Conservation (phyloP, 352 stramenopile genomes). For the Ophiocytium majus region DNA sequence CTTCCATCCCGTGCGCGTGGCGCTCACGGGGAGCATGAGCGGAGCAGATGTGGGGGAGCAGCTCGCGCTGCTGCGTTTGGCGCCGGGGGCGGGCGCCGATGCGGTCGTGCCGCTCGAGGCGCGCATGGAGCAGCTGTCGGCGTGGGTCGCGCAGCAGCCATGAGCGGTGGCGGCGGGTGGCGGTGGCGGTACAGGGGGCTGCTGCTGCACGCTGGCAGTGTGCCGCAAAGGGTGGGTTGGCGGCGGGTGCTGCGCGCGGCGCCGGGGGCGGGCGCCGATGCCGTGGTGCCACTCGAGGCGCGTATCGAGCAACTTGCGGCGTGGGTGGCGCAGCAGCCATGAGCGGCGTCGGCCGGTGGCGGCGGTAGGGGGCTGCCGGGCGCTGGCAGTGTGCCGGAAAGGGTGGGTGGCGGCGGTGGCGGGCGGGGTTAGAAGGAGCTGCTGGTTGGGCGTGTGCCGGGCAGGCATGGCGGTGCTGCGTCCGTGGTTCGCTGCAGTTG, state of each 20-base stretch:
- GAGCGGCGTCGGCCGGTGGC: not conserved
- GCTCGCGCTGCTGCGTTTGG: constrained; percentile 50
- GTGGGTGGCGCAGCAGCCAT: not conserved
- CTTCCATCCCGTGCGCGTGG: constrained; percentile 59
- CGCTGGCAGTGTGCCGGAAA: no score
- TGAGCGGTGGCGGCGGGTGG: not conserved
- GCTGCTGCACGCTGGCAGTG: no score
- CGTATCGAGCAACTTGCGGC: not conserved
- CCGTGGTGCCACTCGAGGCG: not conserved
- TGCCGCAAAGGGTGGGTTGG: no score
- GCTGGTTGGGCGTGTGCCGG: no score
- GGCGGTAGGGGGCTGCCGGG: no score
- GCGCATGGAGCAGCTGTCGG: not conserved
- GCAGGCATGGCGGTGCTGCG: no score
- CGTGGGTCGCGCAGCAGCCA: not conserved
- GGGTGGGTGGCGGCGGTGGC: constrained; percentile 9
- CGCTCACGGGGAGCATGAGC: constrained; percentile 59
- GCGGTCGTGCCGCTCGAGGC: not conserved
- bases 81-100: not conserved
- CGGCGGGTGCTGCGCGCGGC: constrained; percentile 50
- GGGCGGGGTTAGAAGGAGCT: no score
- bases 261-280: not conserved
- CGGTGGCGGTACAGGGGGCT: no score
- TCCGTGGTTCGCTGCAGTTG: no score
- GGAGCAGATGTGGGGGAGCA: constrained; percentile 59